Evolutionary conservation across 1,284 basidiomycete genomes (phyloP).

Genomic region (Fomitopsis schrenkii): DNA sequence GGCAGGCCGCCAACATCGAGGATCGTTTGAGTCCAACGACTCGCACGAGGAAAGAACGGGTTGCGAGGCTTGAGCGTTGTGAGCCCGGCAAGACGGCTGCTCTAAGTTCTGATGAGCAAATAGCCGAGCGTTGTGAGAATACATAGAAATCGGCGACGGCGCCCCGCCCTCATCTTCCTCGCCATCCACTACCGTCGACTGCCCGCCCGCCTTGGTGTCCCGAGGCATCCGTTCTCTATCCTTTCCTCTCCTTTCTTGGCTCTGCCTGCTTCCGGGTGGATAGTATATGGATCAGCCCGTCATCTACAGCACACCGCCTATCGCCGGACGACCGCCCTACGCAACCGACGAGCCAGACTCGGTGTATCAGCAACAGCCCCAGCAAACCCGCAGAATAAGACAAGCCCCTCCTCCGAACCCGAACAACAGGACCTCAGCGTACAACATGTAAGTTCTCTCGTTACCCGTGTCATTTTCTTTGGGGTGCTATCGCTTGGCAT

Average conservation of each 20-base stretch:
- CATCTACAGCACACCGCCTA: constrained; percentile 36
- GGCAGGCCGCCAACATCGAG: too few species aligned
- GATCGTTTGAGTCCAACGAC: too few species aligned
- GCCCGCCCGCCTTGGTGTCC: constrained; percentile 16
- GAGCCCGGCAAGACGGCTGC: neutral
- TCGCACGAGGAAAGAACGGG: neutral
- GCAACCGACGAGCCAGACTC: constrained; percentile 66
- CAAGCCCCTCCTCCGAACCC: constrained; percentile 37
- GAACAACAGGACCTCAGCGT: constrained; percentile 50
- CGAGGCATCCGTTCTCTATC: constrained; percentile 32
- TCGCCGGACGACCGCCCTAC: constrained; percentile 62
- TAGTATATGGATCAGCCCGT: constrained; percentile 26
- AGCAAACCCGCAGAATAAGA: constrained; percentile 32
- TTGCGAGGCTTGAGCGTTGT: neutral
- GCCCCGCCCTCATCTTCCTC: neutral
- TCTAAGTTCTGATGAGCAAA: neutral
- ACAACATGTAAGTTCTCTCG: constrained; percentile 55
- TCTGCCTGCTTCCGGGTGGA: neutral
- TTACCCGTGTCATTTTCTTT: constrained; percentile 4
- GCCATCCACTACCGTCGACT: neutral
- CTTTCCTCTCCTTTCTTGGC: constrained; percentile 16
- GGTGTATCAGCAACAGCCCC: constrained; percentile 42
- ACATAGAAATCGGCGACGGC: neutral
- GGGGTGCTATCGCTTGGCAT: neutral
- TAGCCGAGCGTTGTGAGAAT: constrained; percentile 1